Conservation (phyloP, 202 grass and related monocot species). For the Carex arenaria region DNA sequence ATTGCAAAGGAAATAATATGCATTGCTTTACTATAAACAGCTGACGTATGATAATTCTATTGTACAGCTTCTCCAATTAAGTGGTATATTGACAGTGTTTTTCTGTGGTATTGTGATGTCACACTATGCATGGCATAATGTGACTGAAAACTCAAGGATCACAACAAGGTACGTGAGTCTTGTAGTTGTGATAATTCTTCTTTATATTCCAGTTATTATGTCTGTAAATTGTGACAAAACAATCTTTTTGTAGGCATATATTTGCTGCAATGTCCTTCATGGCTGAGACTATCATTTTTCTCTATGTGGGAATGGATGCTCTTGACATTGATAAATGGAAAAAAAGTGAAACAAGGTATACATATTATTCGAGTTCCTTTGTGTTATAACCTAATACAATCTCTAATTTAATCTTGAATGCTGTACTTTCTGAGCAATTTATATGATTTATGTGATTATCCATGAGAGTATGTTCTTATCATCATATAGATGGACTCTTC, state of each 20-base stretch:
- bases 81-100: conserved; percentile 91
- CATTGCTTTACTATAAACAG: neutral
- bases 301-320: conserved; percentile 97
- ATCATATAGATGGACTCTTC: neutral
- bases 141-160: conserved; percentile 74
- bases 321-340: conserved; percentile 92
- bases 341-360: conserved; percentile 50
- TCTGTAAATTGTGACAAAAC: neutral
- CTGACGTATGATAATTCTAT: neutral
- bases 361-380: neutral
- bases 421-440: neutral
- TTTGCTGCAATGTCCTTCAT: conserved; percentile 77
- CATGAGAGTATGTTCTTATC: neutral
- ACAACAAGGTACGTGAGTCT: conserved; percentile 50
- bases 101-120: conserved; percentile 95
- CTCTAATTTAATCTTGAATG: neutral
- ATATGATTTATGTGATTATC: neutral
- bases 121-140: conserved; percentile 94
- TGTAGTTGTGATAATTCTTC: neutral
- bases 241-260: conserved; percentile 57
- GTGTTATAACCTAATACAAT: neutral
- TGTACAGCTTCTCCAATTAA: conserved; percentile 52
- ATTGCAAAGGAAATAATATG: neutral
- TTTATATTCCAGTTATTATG: neutral
- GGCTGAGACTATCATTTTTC: conserved; percentile 82